Evolutionary conservation across 441 rosid genomes (phyloP).

Genomic region (Populus hybrid): DNA sequence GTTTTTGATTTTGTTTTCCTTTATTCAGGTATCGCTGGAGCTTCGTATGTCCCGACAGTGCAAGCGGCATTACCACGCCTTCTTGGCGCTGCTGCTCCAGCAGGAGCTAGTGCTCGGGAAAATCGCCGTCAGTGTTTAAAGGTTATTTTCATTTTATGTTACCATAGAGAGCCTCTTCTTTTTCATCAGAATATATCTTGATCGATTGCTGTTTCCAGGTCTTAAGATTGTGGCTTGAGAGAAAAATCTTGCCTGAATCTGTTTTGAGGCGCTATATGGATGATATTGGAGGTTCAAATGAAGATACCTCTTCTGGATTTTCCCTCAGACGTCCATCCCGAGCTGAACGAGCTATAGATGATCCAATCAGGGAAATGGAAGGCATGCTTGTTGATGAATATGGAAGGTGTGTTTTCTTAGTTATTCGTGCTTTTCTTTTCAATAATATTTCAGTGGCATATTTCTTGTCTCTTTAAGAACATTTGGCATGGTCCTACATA

Average conservation of each 20-base stretch:
- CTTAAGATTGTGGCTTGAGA: constrained; percentile 82
- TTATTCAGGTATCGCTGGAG: constrained; percentile 80
- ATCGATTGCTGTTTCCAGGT: constrained; percentile 46
- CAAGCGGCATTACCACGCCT: constrained; percentile 96
- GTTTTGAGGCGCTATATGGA: constrained; percentile 72
- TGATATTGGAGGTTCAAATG: constrained; percentile 81
- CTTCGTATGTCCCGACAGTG: constrained; percentile 86
- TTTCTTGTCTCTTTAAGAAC: not conserved
- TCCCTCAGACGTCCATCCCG: constrained; percentile 82
- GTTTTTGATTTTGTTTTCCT: not conserved
- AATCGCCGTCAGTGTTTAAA: constrained; percentile 97
- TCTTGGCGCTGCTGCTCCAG: constrained; percentile 91
- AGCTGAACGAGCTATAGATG: constrained; percentile 88
- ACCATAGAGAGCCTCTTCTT: not conserved
- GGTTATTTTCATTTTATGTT: constrained; percentile 32
- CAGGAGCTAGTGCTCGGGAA: constrained; percentile 85
- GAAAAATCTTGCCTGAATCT: constrained; percentile 84
- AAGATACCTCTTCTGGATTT: constrained; percentile 57
- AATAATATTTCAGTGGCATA: not conserved
- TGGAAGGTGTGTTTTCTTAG: constrained; percentile 62
- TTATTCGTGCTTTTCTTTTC: not conserved
- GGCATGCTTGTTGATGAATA: constrained; percentile 99
- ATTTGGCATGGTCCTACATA: not conserved
- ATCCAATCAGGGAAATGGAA: constrained; percentile 97
- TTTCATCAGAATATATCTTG: constrained; percentile 16